These are phyloP conservation scores for Zizania latifolia DNA, from an alignment of 176 grass and related monocot genomes.

Conservation along the genomic window DNA sequence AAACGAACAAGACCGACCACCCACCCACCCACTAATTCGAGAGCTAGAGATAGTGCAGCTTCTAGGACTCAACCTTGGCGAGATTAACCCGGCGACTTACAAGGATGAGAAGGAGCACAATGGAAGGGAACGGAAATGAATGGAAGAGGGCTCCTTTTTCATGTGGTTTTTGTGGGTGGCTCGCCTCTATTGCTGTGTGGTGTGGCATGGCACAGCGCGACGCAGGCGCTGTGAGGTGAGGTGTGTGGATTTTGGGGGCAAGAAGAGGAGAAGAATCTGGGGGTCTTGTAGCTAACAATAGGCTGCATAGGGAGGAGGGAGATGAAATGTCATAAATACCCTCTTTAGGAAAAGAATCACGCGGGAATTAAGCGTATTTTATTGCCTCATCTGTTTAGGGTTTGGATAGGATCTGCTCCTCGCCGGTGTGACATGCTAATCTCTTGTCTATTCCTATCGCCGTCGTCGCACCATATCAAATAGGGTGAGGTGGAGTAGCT, in stretches of 20 bases:
- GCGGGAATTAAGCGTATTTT: slow-evolving; percentile 9
- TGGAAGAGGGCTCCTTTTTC: background rate
- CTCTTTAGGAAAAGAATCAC: background rate
- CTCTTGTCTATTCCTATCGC: background rate
- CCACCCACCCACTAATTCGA: background rate
- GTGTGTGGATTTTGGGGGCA: slow-evolving; percentile 17
- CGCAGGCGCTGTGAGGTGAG: slow-evolving; percentile 23
- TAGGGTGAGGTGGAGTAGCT: no score
- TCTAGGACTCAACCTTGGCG: background rate
- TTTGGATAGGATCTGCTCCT: slow-evolving; percentile 27
- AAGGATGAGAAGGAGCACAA: slow-evolving; percentile 11
- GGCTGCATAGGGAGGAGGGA: background rate
- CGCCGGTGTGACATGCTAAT: background rate
- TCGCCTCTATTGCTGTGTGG: slow-evolving; percentile 23
- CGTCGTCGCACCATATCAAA: no score
- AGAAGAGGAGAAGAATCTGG: slow-evolving; percentile 15
- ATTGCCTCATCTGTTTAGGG: slow-evolving; percentile 28
- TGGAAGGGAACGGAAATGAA: background rate
- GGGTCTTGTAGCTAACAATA: slow-evolving; percentile 26
- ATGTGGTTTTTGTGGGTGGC: slow-evolving; percentile 28
- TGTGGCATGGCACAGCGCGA: background rate
- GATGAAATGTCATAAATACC: slow-evolving; percentile 24
- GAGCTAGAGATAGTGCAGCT: background rate
- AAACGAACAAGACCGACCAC: background rate
- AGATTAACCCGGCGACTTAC: slow-evolving; percentile 10